These are phyloP conservation scores for Xerophyta viscosa DNA, from an alignment of 106 monocot species.

Conservation along the genomic window DNA sequence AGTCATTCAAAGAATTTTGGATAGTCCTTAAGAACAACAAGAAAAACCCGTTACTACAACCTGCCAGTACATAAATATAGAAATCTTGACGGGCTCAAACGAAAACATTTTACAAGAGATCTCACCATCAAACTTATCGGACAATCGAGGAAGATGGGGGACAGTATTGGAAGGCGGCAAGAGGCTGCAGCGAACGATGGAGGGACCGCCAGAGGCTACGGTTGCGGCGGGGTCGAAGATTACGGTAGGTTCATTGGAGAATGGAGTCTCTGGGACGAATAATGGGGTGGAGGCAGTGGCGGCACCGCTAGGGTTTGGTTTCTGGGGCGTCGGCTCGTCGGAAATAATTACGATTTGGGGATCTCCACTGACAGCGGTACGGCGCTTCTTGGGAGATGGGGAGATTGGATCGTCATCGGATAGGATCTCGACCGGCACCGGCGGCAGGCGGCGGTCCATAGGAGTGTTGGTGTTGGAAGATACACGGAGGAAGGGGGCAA, in stretches of 20 bases:
- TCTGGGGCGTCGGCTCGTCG: slow-evolving; percentile 35
- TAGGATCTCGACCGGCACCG: slow-evolving; percentile 5
- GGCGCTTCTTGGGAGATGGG: slow-evolving; percentile 12
- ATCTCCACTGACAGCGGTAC: neutral
- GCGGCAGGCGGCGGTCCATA: neutral
- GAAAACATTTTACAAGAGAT: neutral
- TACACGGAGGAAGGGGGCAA: too few relatives aligned
- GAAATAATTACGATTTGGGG: slow-evolving; percentile 15
- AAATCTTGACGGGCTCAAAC: too few relatives aligned
- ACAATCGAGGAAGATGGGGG: neutral
- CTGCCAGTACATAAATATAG: neutral
- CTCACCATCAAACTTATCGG: slow-evolving; percentile 16
- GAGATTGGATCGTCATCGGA: slow-evolving; percentile 13
- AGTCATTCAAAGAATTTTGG: too few relatives aligned
- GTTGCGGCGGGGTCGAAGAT: slow-evolving; percentile 5
- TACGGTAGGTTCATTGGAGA: neutral
- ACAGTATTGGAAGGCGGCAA: too few relatives aligned
- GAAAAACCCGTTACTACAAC: too few relatives aligned
- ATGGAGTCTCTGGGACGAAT: slow-evolving; percentile 27
- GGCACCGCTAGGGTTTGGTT: too few relatives aligned
- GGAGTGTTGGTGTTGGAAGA: too few relatives aligned
- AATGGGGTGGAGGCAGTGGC: slow-evolving; percentile 17
- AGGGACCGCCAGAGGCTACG: too few relatives aligned
- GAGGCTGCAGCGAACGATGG: slow-evolving; percentile 21
- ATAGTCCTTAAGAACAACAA: too few relatives aligned